Conservation (phyloP, 1,284 basidiomycete genomes). For the Puccinia horiana region DNA sequence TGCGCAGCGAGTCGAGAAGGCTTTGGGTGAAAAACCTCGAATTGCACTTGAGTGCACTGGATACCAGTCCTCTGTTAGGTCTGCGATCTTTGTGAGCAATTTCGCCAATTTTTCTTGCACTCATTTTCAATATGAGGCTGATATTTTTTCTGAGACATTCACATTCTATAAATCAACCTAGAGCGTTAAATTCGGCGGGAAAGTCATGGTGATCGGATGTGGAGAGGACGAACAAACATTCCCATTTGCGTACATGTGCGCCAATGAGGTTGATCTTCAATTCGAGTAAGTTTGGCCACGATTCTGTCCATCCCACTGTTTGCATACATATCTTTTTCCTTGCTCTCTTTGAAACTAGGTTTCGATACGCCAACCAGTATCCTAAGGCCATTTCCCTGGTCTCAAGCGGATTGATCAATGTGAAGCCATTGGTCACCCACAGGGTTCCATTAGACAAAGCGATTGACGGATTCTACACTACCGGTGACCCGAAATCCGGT, state of each 20-base stretch:
- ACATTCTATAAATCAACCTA: conserved; percentile 51
- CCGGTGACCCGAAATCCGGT: conserved; percentile 66
- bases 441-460: conserved; percentile 75
- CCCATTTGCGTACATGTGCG: conserved; percentile 63
- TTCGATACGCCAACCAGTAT: conserved; percentile 64
- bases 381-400: conserved; percentile 81
- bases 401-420: conserved; percentile 74
- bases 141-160: too few relatives aligned
- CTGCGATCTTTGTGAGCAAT: too few relatives aligned
- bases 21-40: conserved; percentile 58
- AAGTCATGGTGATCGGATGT: conserved; percentile 64
- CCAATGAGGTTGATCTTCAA: conserved; percentile 64
- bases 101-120: too few relatives aligned
- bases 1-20: conserved; percentile 59
- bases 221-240: conserved; percentile 58
- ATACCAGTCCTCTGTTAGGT: conserved; percentile 80
- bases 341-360: conserved; percentile 55
- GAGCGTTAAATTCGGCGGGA: conserved; percentile 62
- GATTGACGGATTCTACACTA: conserved; percentile 75
- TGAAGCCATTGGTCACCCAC: conserved; percentile 86
- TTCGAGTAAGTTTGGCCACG: conserved; percentile 63
- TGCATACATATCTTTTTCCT: conserved; percentile 51
- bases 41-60: conserved; percentile 81
- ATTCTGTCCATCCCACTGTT: conserved; percentile 54
- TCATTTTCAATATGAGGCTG: too few relatives aligned